A percentile compares a stretch with the other conserved stretches of the same genome.
phyloP scores from a whole-genome alignment of 2,329 filamentous ascomycete species.

The Diaporthe amygdali region DNA sequence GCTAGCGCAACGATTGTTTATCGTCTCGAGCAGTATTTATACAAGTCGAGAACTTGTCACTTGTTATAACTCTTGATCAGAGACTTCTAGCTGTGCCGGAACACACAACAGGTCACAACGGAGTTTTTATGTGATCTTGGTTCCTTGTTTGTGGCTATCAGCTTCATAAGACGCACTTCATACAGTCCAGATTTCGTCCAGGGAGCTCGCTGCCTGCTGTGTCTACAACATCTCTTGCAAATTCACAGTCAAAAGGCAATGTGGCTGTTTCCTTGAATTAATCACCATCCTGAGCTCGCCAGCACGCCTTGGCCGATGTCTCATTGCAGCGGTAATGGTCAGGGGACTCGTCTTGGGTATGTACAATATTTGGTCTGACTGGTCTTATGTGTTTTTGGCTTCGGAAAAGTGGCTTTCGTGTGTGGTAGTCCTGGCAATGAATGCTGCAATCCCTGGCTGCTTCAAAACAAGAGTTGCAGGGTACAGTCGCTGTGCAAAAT shows the following conservation, averaged over 20 bases:
- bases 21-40: constrained; percentile 44
- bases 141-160: background rate
- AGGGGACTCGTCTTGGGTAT: background rate
- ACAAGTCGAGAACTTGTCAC: constrained; percentile 21
- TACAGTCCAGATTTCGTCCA: no score
- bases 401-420: background rate
- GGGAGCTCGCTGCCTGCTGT: background rate
- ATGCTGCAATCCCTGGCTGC: background rate
- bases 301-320: background rate
- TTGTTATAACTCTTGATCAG: background rate
- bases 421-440: background rate
- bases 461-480: background rate
- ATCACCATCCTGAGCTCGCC: background rate
- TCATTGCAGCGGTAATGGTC: background rate
- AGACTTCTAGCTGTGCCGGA: constrained; percentile 33
- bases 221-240: background rate
- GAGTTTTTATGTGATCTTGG: no score
- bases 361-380: background rate
- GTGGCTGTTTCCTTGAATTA: background rate
- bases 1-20: background rate
- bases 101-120: background rate
- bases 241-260: background rate
- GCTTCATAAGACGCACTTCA: background rate
- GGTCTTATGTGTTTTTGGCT: background rate
- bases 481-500: background rate